phyloP scores from a whole-genome alignment of 768 basidiomycete genomes.

The Psilocybe cubensis region DNA sequence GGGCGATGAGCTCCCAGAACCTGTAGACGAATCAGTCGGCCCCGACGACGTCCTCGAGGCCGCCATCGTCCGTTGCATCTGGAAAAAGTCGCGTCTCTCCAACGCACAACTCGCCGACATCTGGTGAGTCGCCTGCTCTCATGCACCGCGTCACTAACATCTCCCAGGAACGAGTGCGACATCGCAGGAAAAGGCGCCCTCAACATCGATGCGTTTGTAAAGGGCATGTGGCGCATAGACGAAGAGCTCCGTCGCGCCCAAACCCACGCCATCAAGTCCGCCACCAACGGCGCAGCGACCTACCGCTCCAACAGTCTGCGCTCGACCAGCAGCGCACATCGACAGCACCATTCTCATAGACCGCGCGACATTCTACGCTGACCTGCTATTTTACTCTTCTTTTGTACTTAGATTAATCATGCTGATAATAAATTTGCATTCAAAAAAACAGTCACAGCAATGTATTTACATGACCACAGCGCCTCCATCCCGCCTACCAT shows the following conservation, averaged over 20 bases:
- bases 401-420: too few species aligned
- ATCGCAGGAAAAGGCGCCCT: conserved; percentile 55
- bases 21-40: conserved; percentile 36
- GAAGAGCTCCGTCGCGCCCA: conserved; percentile 76
- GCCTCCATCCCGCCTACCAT: conserved; percentile 58
- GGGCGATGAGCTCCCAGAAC: conserved; percentile 31
- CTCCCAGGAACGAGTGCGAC: conserved; percentile 74
- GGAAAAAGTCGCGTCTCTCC: conserved; percentile 63
- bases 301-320: conserved; percentile 23
- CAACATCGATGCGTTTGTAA: conserved; percentile 66
- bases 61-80: conserved; percentile 57
- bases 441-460: neutral
- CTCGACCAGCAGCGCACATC: conserved; percentile 13
- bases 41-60: conserved; percentile 58
- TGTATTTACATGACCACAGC: conserved; percentile 37
- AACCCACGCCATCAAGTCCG: conserved; percentile 36
- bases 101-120: conserved; percentile 58
- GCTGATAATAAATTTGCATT: too few species aligned
- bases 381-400: neutral
- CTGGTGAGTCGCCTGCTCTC: conserved; percentile 48
- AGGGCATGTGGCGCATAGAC: conserved; percentile 88
- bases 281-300: conserved; percentile 25
- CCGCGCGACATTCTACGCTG: conserved; percentile 34
- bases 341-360: conserved; percentile 20
- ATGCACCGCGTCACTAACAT: neutral